Evolutionary conservation across 208 protist genomes (phyloP), one percentile per base, ranked within the genome.

Genomic region (Trypanosoma brucei): DNA sequence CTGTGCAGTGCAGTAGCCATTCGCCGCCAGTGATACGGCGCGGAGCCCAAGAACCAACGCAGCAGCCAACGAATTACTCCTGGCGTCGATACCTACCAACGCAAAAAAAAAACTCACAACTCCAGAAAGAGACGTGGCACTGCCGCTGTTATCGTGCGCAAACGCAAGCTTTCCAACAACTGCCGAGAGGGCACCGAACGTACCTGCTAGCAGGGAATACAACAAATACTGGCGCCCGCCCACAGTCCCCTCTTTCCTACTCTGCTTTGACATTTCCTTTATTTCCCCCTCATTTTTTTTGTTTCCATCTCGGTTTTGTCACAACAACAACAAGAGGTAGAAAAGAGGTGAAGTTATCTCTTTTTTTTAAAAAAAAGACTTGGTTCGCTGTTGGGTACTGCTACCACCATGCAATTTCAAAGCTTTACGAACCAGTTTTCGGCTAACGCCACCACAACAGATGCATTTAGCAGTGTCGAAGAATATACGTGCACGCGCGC

Each of bases 151-250:
- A 11, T 55, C 50, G 0, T 72, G 58, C 36, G 78, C 70, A 8
- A 94, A 78, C 0, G 81, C 83, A 0, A 90, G 55, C 68, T 94
- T 94, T 33, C 88, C 88, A 11, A 86, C 80, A 4, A 83, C 83
- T 8, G 79, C 70, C 3, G 84, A 91, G 11, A 88, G 64, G 4
- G 88, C 84, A 0, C 88, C 88, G 57, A 78, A 91, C 7, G 61
- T 61, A 3, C 88, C 84, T 1, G 88, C 88, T 9, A 94, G n/a
- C 2, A 78, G 79, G 0, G 88, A 84, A 62, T 14, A 60, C 39
- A 68, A 60, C 31, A 42, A 62, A 11, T 42, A 57, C 5, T 0
- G 38, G n/a, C 7, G 50, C 9, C 50, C 31, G 30, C n/a, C 30
- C 11, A 34, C 50, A 6, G 42, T 11, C 11, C 6, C 11, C 6